Conservation (phyloP, 441 rosid species). For the Syzygium syzygioides region DNA sequence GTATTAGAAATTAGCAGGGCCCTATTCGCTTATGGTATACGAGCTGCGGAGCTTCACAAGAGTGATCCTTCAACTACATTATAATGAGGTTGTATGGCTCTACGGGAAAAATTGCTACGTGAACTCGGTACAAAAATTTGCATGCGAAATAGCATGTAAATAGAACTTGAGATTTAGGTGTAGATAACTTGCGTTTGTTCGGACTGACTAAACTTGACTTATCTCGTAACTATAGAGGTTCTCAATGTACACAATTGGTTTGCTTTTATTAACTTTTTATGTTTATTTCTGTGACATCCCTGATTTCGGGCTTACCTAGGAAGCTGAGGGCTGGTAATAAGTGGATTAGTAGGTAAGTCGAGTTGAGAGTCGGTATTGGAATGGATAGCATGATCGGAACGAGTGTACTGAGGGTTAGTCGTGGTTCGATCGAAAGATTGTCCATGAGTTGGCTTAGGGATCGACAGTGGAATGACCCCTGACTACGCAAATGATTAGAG, state of each 20-base stretch:
- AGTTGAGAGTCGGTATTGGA: no score
- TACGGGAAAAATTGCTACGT: background rate
- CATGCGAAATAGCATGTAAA: background rate
- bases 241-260: background rate
- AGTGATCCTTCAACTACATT: background rate
- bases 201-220: background rate
- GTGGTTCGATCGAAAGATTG: no score
- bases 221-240: background rate
- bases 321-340: no score
- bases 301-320: no score
- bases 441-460: no score
- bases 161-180: background rate
- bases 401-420: no score
- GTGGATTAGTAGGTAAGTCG: no score
- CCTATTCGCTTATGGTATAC: background rate
- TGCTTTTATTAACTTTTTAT: background rate
- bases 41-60: background rate
- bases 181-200: background rate
- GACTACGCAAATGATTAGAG: no score
- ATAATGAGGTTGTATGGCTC: background rate
- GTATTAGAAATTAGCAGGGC: background rate
- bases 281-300: background rate
- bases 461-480: no score
- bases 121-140: background rate
- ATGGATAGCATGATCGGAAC: no score